phyloP scores from a whole-genome alignment of 176 grass and related monocot genomes.

The Hordeum vulgare region MorexV3_pseudomolecules_assembly NC_058519.1:53654953-53655452 shows the following conservation, averaged over 20 bases:
- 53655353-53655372: background rate
- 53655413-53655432: background rate
- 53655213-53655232: constrained; percentile 78
- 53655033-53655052: constrained; percentile 50
- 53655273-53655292: constrained; percentile 34
- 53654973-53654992: background rate
- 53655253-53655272: constrained; percentile 46
- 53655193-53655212: constrained; percentile 65
- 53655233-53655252: constrained; percentile 60
- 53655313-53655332: background rate
- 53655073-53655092: constrained; percentile 36
- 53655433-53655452: background rate
- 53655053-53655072: constrained; percentile 11
- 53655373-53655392: background rate
- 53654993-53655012: background rate
- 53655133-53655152: constrained; percentile 43
- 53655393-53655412: background rate
- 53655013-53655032: constrained; percentile 18
- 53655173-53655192: constrained; percentile 55
- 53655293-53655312: background rate
- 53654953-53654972: background rate
- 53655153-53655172: constrained; percentile 38
- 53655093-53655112: constrained; percentile 73
- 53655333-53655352: background rate
- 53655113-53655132: constrained; percentile 79